These are phyloP conservation scores for Pythium coloratum DNA, from an alignment of 352 stramenopile genomes.

Conservation along the genomic window DNA sequence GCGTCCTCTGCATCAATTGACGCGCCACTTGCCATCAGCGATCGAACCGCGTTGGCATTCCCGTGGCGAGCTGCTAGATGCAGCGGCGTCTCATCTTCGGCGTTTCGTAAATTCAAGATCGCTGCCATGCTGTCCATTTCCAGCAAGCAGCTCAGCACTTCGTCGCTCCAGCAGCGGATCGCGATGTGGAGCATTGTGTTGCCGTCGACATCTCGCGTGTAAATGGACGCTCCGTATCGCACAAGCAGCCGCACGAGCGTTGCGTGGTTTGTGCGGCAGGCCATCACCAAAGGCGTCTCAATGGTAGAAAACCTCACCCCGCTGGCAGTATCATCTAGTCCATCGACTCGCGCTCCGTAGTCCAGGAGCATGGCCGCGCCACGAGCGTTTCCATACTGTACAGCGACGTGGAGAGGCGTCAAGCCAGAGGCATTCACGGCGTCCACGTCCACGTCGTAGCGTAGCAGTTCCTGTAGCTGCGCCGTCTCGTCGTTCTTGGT, in stretches of 20 bases:
- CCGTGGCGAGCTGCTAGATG: slow-evolving; percentile 79
- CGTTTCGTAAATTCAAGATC: slow-evolving; percentile 88
- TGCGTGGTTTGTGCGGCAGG: slow-evolving; percentile 42
- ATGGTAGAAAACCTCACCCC: not conserved
- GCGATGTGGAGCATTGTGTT: slow-evolving; percentile 88
- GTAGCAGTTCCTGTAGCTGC: slow-evolving; percentile 41
- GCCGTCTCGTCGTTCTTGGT: slow-evolving; percentile 25
- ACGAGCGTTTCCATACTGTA: slow-evolving; percentile 45
- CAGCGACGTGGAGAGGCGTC: slow-evolving; percentile 54
- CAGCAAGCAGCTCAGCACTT: slow-evolving; percentile 76
- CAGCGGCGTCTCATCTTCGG: slow-evolving; percentile 84
- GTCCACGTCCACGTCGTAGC: slow-evolving; percentile 39
- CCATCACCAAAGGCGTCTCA: slow-evolving; percentile 46
- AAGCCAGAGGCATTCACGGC: slow-evolving; percentile 32
- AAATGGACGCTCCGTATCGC: slow-evolving; percentile 58
- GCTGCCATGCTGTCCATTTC: slow-evolving; percentile 43
- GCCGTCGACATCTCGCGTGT: slow-evolving; percentile 69
- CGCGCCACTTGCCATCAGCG: slow-evolving; percentile 45
- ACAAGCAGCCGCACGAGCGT: slow-evolving; percentile 49
- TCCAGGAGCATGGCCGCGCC: slow-evolving; percentile 45
- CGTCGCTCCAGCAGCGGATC: slow-evolving; percentile 77
- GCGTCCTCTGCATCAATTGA: slow-evolving; percentile 49
- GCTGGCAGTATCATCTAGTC: not conserved
- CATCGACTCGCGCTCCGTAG: slow-evolving; percentile 46
- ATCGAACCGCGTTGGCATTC: slow-evolving; percentile 39